phyloP scores from a whole-genome alignment of 345 rosid species.

The Dovyalis caffra region DNA sequence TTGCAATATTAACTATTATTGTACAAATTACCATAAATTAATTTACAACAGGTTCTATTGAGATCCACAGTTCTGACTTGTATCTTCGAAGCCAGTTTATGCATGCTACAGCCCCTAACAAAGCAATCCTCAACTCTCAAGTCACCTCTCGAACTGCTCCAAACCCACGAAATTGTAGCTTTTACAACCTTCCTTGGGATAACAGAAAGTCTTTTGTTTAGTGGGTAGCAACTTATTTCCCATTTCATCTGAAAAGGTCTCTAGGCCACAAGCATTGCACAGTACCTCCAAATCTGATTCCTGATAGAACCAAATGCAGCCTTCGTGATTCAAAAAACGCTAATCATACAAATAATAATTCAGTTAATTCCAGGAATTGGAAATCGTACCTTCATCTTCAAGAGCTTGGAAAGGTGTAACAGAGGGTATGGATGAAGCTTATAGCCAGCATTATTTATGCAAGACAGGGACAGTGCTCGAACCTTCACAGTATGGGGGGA shows the following conservation, averaged over 20 bases:
- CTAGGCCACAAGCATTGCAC: constrained; percentile 81
- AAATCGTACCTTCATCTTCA: constrained; percentile 66
- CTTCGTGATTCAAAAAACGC: constrained; percentile 1
- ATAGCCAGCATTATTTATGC: constrained; percentile 70
- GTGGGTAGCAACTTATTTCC: constrained; percentile 58
- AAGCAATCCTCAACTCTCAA: neutral
- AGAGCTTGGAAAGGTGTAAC: constrained; percentile 48
- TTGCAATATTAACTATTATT: neutral
- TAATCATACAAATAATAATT: neutral
- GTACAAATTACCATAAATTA: neutral
- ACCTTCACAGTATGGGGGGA: constrained; percentile 39
- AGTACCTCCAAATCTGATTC: constrained; percentile 63
- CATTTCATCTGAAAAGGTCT: constrained; percentile 46
- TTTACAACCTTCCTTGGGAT: constrained; percentile 46
- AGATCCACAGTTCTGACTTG: neutral
- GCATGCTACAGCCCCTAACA: no score
- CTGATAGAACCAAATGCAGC: constrained; percentile 35
- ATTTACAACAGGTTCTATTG: neutral
- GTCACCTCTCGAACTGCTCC: constrained; percentile 30
- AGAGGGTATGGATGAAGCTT: constrained; percentile 94
- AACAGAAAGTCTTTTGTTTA: constrained; percentile 61
- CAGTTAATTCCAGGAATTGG: neutral
- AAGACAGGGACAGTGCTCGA: constrained; percentile 56
- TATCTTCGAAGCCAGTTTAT: neutral
- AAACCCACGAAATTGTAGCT: constrained; percentile 44